Base-by-base conservation (phyloP, 2,329 filamentous ascomycete species). In the Colletotrichum liaoningense region DNA sequence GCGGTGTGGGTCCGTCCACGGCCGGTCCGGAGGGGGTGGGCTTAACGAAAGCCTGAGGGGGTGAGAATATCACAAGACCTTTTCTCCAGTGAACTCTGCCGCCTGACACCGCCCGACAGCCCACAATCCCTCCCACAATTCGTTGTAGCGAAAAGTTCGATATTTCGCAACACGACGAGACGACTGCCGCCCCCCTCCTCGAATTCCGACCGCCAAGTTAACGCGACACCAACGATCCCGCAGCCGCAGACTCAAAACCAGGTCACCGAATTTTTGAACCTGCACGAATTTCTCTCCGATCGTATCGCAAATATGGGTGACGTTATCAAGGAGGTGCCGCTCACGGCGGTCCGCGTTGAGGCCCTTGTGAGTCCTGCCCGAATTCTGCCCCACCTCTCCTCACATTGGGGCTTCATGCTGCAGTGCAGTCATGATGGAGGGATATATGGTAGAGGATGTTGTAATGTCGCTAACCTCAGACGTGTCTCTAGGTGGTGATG, bases 321-420 rank as follows among this genome's bases (percentile, higher is more conserved):
- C 77, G 81, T 84, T 79, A 78, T 82, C 75, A 93, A 92, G 86
- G 92, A 94, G 83, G 85, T 86, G 83, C 91, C 94, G 83, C 89
- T 97, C 85, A 93, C 93, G 88, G 90, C 94, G 85, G 94, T 98
- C 80, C 95, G 97, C 88, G 93, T 98, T 82, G 95, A 98, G 88
- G 95, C 96, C 81, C 88, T 98, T 88, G 96, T 97, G 90, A 83
- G 92, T 85, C 57, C 67, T 77, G 72, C 76, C 59, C 74, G 77
- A 69, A 56, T 49, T 73, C 74, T 80, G 79, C 81, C 81, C 82
- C 83, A 82, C 82, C 80, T 80, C 73, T 66, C 74, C 74, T 72
- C 76, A 65, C 76, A 49, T 73, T 74, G 73, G 74, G 78, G 73
- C 76, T 77, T 77, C 74, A 77, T 77, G 74, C 76, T 78, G 73